Evolutionary conservation across 2,329 filamentous ascomycete genomes (phyloP), one percentile per base, ranked within the genome.

Genomic region (Xylariaceae sp.): DNA sequence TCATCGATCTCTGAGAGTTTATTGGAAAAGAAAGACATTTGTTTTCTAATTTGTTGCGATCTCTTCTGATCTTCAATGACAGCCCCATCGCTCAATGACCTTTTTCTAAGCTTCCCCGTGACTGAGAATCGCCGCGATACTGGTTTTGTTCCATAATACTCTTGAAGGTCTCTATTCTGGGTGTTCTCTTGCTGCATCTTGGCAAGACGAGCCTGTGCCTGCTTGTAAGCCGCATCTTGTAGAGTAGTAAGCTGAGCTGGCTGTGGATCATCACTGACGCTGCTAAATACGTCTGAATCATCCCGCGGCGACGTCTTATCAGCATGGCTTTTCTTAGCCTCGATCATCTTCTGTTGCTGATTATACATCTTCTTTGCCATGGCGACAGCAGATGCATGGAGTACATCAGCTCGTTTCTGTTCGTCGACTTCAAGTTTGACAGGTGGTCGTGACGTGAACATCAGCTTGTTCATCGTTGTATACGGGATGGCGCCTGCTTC

Each of bases 301-400:
- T 68, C 66, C 47, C 69, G 63, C 17, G 71, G 60, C 6, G 72
- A 46, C 7, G 63, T 57, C 17, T 70, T 69, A 6, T 69, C 71
- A 12, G 65, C 71, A 9, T 79, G 72, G 1, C 68, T 69, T 49
- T 77, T 77, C 61, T 76, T 79, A 26, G 78, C 74, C 59, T 86
- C 82, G 1, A 83, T 78, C 58, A 81, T 82, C 59, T 82, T 84
- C 60, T 91, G 85, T 65, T 92, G 87, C 29, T 85, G 79, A 9
- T 79, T 84, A 70, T 92, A 96, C 87, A 96, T 94, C 65, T 89
- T 86, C 74, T 88, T 90, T 6, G 93, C 92, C 92, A 97, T 96
- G 9, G 90, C 91, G 3, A 96, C 79, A 2, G 93, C 92, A 17
- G 92, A 94, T 26, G 92, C 91, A 62, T 88, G 89, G 2, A 96